Evolutionary conservation across 371 early-diverging fungal species (phyloP).

Genomic region (Rhizopus microsporus): DNA sequence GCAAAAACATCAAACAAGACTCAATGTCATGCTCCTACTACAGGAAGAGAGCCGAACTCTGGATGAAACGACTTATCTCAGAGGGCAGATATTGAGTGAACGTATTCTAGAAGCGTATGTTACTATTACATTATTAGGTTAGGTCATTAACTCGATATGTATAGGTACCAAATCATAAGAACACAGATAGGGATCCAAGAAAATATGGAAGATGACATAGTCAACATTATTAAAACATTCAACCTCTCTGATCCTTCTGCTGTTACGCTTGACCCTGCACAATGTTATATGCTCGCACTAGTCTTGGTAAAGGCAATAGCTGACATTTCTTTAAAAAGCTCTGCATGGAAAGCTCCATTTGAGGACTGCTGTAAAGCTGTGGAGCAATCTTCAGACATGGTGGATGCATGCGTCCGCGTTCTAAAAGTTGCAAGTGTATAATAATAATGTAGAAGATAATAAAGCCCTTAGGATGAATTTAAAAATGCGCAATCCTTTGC

Average conservation of each 20-base stretch:
- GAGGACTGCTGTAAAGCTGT: slow-evolving; percentile 38
- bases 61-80: slow-evolving; percentile 30
- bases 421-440: slow-evolving; percentile 43
- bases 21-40: slow-evolving; percentile 8
- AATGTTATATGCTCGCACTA: slow-evolving; percentile 51
- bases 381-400: slow-evolving; percentile 36
- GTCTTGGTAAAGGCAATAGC: slow-evolving; percentile 46
- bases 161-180: slow-evolving; percentile 39
- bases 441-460: not conserved
- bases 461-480: too few species aligned
- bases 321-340: slow-evolving; percentile 16
- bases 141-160: not conserved
- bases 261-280: slow-evolving; percentile 40
- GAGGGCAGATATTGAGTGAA: slow-evolving; percentile 55
- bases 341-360: slow-evolving; percentile 28
- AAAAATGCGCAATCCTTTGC: too few species aligned
- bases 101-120: slow-evolving; percentile 50
- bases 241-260: slow-evolving; percentile 42
- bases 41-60: slow-evolving; percentile 18
- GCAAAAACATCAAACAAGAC: slow-evolving; percentile 13
- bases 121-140: not conserved
- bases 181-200: slow-evolving; percentile 34
- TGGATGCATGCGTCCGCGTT: slow-evolving; percentile 52
- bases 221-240: slow-evolving; percentile 50
- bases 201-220: slow-evolving; percentile 45